These are phyloP conservation scores for Artemisia argyi DNA, from an alignment of 129 eudicot genomes.

Conservation along the genomic window DNA sequence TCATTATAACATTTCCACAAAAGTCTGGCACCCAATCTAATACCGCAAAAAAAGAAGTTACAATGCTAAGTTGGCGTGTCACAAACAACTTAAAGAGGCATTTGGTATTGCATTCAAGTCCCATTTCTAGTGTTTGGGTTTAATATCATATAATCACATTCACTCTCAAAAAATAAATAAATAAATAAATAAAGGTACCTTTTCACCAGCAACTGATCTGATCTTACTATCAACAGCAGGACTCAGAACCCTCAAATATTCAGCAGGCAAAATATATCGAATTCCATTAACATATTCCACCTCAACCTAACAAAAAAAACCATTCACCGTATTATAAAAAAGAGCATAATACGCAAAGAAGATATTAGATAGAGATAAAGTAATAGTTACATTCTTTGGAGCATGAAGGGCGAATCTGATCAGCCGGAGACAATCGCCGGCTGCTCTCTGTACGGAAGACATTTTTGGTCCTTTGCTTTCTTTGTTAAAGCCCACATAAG, in stretches of 20 bases:
- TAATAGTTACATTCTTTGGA: conserved; percentile 30
- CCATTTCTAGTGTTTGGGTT: too few relatives aligned
- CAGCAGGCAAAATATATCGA: conserved; percentile 31
- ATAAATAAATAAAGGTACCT: conserved; percentile 21
- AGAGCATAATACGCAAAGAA: background rate
- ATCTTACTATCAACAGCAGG: conserved; percentile 48
- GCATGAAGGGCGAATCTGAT: conserved; percentile 38
- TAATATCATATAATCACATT: too few relatives aligned
- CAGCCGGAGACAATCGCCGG: conserved; percentile 25
- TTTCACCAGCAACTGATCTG: conserved; percentile 41
- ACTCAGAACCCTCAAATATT: conserved; percentile 38
- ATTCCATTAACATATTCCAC: conserved; percentile 35
- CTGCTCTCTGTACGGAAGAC: conserved; percentile 19
- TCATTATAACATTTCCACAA: too few relatives aligned
- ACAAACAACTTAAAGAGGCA: too few relatives aligned
- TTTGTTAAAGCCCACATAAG: too few relatives aligned
- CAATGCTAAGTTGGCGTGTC: too few relatives aligned
- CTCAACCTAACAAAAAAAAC: conserved; percentile 29
- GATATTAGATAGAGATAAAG: background rate
- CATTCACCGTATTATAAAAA: background rate
- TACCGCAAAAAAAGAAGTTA: too few relatives aligned
- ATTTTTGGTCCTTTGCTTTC: background rate
- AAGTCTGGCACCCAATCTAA: too few relatives aligned
- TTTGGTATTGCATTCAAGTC: too few relatives aligned
- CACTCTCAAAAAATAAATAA: background rate